These are phyloP conservation scores for Berkeleyomyces rouxiae DNA, from an alignment of 2,329 filamentous ascomycete genomes.

Conservation along the genomic window DNA sequence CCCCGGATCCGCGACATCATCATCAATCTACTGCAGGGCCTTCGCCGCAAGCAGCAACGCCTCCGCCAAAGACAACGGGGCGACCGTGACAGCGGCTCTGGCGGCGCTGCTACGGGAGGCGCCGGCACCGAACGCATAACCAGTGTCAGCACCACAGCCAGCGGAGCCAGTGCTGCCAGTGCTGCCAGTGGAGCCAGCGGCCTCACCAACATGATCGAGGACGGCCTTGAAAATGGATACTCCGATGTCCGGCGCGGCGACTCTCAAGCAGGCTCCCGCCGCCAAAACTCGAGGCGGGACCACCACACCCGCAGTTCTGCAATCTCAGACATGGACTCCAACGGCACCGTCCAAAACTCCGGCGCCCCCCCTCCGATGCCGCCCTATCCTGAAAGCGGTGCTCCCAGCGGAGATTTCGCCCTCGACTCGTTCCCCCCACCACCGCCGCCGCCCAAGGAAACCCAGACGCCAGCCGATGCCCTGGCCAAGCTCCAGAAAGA, in stretches of 20 bases:
- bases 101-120: conserved; percentile 18
- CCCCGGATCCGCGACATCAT: conserved; percentile 96
- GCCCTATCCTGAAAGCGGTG: conserved; percentile 47
- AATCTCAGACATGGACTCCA: conserved; percentile 34
- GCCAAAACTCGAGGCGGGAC: conserved; percentile 32
- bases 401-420: conserved; percentile 33
- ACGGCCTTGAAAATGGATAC: conserved; percentile 40
- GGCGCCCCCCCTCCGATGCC: conserved; percentile 52
- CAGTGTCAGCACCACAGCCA: conserved; percentile 38
- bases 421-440: conserved; percentile 55
- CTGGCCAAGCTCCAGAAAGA: conserved; percentile 80
- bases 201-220: conserved; percentile 41
- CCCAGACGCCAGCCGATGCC: conserved; percentile 51
- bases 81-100: conserved; percentile 31
- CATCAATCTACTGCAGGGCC: conserved; percentile 85
- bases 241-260: conserved; percentile 18
- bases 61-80: conserved; percentile 47
- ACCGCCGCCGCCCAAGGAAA: conserved; percentile 39
- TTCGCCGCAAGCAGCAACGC: conserved; percentile 94
- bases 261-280: conserved; percentile 29
- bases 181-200: conserved; percentile 40
- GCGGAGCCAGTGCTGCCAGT: conserved; percentile 42
- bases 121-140: conserved; percentile 30
- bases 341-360: conserved; percentile 54
- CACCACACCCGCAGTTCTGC: conserved; percentile 24